Conservation (phyloP, 441 rosid species). For the Pelargonium myrrhifolium region DNA sequence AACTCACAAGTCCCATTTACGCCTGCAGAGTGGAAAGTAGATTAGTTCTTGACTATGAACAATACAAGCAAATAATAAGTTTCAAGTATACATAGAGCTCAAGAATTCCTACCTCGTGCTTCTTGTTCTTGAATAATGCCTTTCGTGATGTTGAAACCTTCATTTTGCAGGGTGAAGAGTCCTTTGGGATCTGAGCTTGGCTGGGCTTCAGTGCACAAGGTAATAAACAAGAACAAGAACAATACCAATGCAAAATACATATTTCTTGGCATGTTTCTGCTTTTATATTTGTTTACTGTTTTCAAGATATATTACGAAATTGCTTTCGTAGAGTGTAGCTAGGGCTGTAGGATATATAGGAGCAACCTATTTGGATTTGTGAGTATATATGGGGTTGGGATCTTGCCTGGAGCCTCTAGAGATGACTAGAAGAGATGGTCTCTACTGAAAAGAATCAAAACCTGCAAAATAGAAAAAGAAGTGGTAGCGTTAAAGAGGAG, state of each 20-base stretch:
- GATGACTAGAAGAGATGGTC: neutral
- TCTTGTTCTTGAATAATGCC: conserved; percentile 15
- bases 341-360: no score
- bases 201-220: conserved; percentile 14
- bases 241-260: conserved; percentile 21
- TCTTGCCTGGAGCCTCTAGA: neutral
- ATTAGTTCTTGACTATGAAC: neutral
- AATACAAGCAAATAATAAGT: neutral
- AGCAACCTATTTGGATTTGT: neutral
- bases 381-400: neutral
- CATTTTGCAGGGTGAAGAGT: conserved; percentile 4
- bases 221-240: conserved; percentile 14
- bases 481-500: neutral
- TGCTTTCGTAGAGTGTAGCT: no score
- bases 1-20: conserved; percentile 3
- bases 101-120: conserved; percentile 19
- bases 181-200: conserved; percentile 16
- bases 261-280: neutral
- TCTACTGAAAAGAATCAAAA: neutral
- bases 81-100: neutral
- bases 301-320: no score
- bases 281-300: neutral
- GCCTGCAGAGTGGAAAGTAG: conserved; percentile 12
- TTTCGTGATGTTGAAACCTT: conserved; percentile 15
- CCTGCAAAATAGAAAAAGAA: neutral